Percentiles rank a stretch among this genome's conserved stretches.
Evolutionary conservation across 768 basidiomycete genomes (phyloP).

Genomic region (Kwoniella bestiolae): DNA sequence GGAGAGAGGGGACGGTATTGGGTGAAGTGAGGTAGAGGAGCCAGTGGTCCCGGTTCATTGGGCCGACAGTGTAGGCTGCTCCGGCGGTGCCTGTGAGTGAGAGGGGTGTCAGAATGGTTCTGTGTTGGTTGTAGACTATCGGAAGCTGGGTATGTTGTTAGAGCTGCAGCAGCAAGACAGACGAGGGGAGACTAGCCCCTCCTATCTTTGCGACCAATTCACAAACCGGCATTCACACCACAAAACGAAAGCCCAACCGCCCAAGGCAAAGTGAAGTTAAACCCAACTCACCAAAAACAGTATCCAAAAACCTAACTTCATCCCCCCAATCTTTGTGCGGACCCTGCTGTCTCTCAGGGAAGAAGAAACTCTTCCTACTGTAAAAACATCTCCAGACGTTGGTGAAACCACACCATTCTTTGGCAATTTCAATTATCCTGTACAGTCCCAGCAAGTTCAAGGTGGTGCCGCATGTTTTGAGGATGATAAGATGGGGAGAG

Average conservation of each 20-base stretch:
- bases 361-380: conserved; percentile 98
- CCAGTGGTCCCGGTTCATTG: conserved; percentile 99
- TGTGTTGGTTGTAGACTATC: too few species aligned
- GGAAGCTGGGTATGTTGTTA: too few species aligned
- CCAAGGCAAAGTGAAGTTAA: too few species aligned
- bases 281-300: conserved; percentile 71
- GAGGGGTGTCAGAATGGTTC: not conserved
- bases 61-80: conserved; percentile 93
- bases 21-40: conserved; percentile 86
- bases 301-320: conserved; percentile 89
- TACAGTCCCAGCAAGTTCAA: conserved; percentile 94
- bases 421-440: conserved; percentile 89
- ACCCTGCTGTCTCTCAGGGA: conserved; percentile 90
- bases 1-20: conserved; percentile 56
- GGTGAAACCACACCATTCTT: conserved; percentile 58
- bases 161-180: too few species aligned
- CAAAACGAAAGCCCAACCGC: too few species aligned
- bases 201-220: too few species aligned
- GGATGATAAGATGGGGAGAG: conserved; percentile 89
- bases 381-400: conserved; percentile 89
- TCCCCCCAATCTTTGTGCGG: conserved; percentile 93
- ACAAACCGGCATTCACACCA: too few species aligned
- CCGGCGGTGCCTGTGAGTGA: conserved; percentile 60
- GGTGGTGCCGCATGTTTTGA: conserved; percentile 99
- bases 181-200: too few species aligned